Conservation (phyloP, 345 rosid genomes). For the Draba incana region DNA sequence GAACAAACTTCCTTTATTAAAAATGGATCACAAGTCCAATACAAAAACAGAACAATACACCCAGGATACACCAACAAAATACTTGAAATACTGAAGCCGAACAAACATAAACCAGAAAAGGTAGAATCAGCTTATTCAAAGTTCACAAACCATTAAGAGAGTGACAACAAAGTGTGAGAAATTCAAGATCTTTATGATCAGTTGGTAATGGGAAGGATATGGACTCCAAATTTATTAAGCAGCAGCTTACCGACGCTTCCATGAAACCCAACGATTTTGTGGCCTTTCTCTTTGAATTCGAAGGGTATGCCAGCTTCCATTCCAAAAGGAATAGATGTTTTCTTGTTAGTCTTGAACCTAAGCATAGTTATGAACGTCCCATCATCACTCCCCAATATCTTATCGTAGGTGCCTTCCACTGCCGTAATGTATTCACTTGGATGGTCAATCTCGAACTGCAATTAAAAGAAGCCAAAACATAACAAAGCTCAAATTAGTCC, state of each 20-base stretch:
- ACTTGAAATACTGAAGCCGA: slow-evolving; percentile 3
- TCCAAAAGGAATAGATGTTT: slow-evolving; percentile 31
- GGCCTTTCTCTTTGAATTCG: not conserved
- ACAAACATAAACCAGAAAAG: slow-evolving; percentile 1
- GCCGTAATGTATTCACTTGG: slow-evolving; percentile 39
- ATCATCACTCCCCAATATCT: not conserved
- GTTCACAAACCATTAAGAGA: not conserved
- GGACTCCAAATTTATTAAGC: slow-evolving; percentile 37
- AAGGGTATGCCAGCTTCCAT: slow-evolving; percentile 22
- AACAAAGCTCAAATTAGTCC: not conserved
- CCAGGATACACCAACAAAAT: not conserved
- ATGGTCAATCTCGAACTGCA: slow-evolving; percentile 35
- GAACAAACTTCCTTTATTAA: slow-evolving; percentile 8
- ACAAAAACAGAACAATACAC: slow-evolving; percentile 2
- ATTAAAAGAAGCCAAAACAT: not conserved
- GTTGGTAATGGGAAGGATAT: slow-evolving; percentile 37
- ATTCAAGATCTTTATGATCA: slow-evolving; percentile 13
- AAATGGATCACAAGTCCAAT: slow-evolving; percentile 11
- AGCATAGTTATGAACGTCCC: slow-evolving; percentile 13
- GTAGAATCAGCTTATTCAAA: slow-evolving; percentile 26
- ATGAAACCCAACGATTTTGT: slow-evolving; percentile 43
- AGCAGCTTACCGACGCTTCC: slow-evolving; percentile 28
- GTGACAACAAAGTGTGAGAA: slow-evolving; percentile 2
- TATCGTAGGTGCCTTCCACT: slow-evolving; percentile 23
- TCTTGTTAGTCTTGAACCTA: slow-evolving; percentile 37